These are phyloP conservation scores for Candolleomyces eurysporus DNA, from an alignment of 768 basidiomycete genomes.

Conservation along the genomic window DNA sequence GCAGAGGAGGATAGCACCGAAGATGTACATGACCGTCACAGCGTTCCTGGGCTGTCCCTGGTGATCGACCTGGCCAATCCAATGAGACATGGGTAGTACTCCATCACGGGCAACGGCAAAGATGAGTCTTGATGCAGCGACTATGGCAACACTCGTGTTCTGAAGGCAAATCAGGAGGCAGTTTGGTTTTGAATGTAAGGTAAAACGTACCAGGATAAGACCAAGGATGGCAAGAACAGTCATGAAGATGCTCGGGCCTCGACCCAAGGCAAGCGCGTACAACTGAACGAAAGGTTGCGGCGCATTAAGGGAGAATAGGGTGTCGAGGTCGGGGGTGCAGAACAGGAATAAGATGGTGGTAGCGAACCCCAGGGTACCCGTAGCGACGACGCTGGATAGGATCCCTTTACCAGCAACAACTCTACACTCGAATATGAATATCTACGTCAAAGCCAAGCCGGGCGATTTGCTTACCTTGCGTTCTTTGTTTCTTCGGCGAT, in stretches of 20 bases:
- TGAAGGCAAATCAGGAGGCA: conserved; percentile 22
- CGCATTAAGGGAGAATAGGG: conserved; percentile 70
- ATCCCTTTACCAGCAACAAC: conserved; percentile 83
- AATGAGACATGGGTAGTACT: conserved; percentile 76
- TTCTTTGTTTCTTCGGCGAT: conserved; percentile 89
- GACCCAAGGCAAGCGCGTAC: conserved; percentile 81
- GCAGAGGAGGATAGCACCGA: conserved; percentile 74
- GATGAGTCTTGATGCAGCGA: conserved; percentile 84
- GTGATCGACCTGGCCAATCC: conserved; percentile 75
- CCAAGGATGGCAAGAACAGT: conserved; percentile 80
- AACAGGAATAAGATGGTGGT: conserved; percentile 82
- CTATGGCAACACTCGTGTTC: conserved; percentile 87
- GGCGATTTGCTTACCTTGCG: conserved; percentile 45
- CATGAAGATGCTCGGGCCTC: conserved; percentile 82
- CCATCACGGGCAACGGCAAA: conserved; percentile 96
- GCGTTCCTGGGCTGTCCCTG: conserved; percentile 80
- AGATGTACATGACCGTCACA: conserved; percentile 82
- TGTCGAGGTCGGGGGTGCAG: conserved; percentile 77
- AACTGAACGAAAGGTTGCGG: conserved; percentile 92
- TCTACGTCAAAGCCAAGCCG: not conserved
- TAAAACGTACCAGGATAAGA: conserved; percentile 67
- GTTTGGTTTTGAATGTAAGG: not conserved
- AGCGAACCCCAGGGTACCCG: conserved; percentile 75
- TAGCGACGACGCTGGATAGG: conserved; percentile 71
- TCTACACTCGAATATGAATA: conserved; percentile 29